phyloP scores from a whole-genome alignment of 257 asterid genomes.

The Cruciata laevipes region DNA sequence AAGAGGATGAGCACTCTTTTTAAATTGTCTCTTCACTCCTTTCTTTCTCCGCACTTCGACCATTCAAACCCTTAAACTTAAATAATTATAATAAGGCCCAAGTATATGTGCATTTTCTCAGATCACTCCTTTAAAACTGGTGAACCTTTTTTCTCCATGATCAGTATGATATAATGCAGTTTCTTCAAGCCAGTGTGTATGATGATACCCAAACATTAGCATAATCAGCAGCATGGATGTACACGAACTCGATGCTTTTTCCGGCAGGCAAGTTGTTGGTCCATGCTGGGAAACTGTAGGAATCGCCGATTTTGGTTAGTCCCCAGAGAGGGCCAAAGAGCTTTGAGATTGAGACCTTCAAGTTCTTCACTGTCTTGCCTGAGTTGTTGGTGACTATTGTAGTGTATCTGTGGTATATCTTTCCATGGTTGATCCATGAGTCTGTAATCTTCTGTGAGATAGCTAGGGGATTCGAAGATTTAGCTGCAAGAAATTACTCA shows the following conservation, averaged over 20 bases:
- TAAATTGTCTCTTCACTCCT: constrained; percentile 76
- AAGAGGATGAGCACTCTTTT: constrained; percentile 88
- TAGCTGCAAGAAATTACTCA: constrained; percentile 23
- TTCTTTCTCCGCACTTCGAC: constrained; percentile 54
- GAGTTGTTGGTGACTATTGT: constrained; percentile 67
- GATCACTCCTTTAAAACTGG: constrained; percentile 28
- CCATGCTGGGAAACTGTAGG: constrained; percentile 81
- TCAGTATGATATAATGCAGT: not conserved
- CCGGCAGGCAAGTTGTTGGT: constrained; percentile 63
- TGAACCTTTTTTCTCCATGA: constrained; percentile 15
- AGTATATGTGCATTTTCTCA: constrained; percentile 67
- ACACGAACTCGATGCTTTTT: constrained; percentile 82
- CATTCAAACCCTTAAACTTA: constrained; percentile 23
- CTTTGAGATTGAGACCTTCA: constrained; percentile 56
- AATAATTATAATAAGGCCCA: constrained; percentile 1
- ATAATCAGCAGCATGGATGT: constrained; percentile 77
- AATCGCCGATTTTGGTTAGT: constrained; percentile 56
- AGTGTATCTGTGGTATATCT: constrained; percentile 72
- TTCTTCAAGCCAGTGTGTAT: constrained; percentile 53
- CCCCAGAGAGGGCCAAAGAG: constrained; percentile 98
- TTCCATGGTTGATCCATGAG: constrained; percentile 67
- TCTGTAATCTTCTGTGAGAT: constrained; percentile 50
- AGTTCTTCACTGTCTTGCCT: constrained; percentile 56
- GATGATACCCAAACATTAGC: constrained; percentile 65
- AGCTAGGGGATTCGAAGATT: constrained; percentile 33